These are phyloP conservation scores for Pinus taeda DNA, from an alignment of 75 land plant genomes.

Conservation along the genomic window DNA sequence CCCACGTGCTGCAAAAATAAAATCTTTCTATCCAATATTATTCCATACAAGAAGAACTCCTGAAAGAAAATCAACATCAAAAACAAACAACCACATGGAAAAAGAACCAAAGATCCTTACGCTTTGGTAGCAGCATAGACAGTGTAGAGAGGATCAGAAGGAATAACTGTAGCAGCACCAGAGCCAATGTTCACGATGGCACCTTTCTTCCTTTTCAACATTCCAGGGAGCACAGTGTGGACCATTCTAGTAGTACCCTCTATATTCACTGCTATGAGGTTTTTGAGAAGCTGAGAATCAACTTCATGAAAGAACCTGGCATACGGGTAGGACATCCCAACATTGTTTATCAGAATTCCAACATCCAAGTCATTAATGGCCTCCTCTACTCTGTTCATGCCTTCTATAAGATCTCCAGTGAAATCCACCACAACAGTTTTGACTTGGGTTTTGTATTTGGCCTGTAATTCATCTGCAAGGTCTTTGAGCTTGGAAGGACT, in stretches of 20 bases:
- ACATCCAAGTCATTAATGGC: constrained; percentile 63
- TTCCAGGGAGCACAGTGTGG: constrained; percentile 45
- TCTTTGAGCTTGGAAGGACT: constrained; percentile 57
- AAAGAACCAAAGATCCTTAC: constrained; percentile 35
- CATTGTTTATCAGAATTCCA: constrained; percentile 90
- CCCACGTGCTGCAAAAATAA: background rate
- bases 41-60: background rate
- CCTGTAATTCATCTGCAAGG: constrained; percentile 33
- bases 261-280: constrained; percentile 51
- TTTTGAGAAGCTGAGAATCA: constrained; percentile 30
- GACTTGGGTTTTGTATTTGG: constrained; percentile 36
- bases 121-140: constrained; percentile 94
- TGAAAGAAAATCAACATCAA: background rate
- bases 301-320: constrained; percentile 92
- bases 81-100: background rate
- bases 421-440: constrained; percentile 72
- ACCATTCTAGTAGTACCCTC: constrained; percentile 44
- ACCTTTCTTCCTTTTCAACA: constrained; percentile 67
- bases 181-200: constrained; percentile 94
- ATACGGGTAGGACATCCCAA: constrained; percentile 76
- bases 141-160: constrained; percentile 84
- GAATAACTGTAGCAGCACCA: constrained; percentile 74
- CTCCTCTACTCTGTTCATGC: constrained; percentile 34
- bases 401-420: constrained; percentile 43
- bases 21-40: background rate